Evolutionary conservation across 257 asterid species (phyloP).

Genomic region (Solanum pimpinellifolium): DNA sequence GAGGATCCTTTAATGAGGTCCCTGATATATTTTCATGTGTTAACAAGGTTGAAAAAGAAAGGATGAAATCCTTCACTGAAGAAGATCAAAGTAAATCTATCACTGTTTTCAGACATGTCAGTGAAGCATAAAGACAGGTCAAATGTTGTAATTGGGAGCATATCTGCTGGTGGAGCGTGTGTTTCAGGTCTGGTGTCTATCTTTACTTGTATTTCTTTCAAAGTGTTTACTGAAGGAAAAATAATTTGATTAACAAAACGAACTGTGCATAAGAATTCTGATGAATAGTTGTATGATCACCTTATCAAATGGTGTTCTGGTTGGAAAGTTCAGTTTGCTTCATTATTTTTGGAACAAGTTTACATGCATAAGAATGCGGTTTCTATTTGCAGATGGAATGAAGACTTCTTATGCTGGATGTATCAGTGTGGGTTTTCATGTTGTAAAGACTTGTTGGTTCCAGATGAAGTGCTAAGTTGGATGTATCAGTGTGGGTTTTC

Average conservation of each 20-base stretch:
- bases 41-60: conserved; percentile 47
- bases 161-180: neutral
- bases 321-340: neutral
- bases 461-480: neutral
- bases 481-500: neutral
- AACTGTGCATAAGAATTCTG: neutral
- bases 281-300: neutral
- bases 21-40: conserved; percentile 2
- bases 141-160: conserved; percentile 2
- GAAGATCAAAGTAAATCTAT: conserved; percentile 15
- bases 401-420: neutral
- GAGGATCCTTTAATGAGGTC: neutral
- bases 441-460: neutral
- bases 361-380: neutral
- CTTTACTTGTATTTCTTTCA: neutral
- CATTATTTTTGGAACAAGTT: neutral
- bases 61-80: conserved; percentile 24
- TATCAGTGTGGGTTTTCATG: neutral
- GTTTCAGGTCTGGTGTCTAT: conserved; percentile 12
- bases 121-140: conserved; percentile 6
- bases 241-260: neutral
- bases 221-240: neutral
- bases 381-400: neutral
- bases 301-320: neutral
- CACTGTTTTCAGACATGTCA: conserved; percentile 13